Conservation (phyloP, 306 rosid genomes). For the Rosa lucieae region DNA sequence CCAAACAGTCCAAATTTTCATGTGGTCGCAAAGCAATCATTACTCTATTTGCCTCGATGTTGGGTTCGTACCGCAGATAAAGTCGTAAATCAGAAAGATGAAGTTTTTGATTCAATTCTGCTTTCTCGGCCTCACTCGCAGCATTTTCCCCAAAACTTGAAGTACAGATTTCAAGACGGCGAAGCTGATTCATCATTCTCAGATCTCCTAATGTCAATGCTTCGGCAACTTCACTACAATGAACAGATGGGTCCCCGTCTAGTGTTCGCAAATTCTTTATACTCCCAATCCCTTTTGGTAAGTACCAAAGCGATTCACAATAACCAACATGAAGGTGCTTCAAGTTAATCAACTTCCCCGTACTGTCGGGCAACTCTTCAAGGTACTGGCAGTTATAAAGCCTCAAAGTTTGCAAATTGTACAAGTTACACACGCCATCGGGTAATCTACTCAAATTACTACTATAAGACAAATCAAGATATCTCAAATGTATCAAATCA, state of each 20-base stretch:
- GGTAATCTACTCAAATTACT: no score
- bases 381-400: neutral
- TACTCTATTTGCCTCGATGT: no score
- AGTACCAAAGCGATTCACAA: rapidly evolving
- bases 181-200: neutral
- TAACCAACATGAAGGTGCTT: neutral
- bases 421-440: neutral
- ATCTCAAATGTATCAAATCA: no score
- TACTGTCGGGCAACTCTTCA: neutral
- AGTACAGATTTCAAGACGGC: neutral
- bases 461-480: no score
- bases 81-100: no score
- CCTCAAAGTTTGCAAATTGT: neutral
- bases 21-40: no score
- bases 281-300: neutral
- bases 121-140: neutral
- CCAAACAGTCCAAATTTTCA: neutral
- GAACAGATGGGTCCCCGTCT: neutral
- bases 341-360: neutral
- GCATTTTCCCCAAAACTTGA: neutral
- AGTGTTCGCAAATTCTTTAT: neutral
- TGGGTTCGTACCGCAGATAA: no score
- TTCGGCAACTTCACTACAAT: neutral
- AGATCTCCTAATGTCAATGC: neutral
- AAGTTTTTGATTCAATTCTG: neutral